Conservation (phyloP, 495 filamentous ascomycete species). For the Penicillium lividum region DNA sequence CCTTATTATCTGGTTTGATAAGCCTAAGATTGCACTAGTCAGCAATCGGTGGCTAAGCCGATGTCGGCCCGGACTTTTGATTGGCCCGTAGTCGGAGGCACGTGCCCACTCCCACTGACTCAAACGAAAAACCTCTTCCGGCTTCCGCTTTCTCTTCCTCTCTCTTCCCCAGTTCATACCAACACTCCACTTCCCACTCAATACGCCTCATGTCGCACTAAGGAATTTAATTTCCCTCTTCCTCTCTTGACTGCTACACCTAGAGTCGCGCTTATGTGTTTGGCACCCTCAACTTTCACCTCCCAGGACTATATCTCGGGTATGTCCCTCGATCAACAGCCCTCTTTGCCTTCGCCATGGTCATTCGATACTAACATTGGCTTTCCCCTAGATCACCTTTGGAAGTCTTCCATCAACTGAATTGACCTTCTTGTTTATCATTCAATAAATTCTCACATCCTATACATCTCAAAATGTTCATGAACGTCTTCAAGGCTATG, state of each 20-base stretch:
- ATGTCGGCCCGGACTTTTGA: conserved; percentile 23
- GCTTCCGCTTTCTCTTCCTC: conserved; percentile 18
- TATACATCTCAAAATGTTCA: conserved; percentile 60
- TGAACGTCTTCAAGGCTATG: conserved; percentile 61
- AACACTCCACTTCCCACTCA: conserved; percentile 7
- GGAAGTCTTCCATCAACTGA: conserved; percentile 89
- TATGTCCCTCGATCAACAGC: conserved; percentile 5
- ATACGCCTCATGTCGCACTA: conserved; percentile 31
- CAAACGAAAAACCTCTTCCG: conserved; percentile 30
- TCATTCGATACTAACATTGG: conserved; percentile 14
- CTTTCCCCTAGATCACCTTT: conserved; percentile 79
- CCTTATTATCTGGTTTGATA: background rate
- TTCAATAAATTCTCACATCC: conserved; percentile 18
- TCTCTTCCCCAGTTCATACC: conserved; percentile 21
- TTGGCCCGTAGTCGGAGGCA: conserved; percentile 41
- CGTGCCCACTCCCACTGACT: conserved; percentile 31
- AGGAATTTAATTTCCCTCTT: conserved; percentile 19
- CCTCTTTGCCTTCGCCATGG: conserved; percentile 21
- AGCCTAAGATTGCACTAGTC: background rate
- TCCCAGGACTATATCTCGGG: conserved; percentile 99
- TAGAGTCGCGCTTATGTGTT: conserved; percentile 85
- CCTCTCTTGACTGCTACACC: conserved; percentile 40
- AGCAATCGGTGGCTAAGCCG: conserved; percentile 6
- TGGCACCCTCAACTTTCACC: conserved; percentile 89
- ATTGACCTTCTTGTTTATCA: conserved; percentile 26